These are phyloP conservation scores for Schizopora paradoxa DNA, from an alignment of 1,284 basidiomycete species.

Conservation along the genomic window DNA sequence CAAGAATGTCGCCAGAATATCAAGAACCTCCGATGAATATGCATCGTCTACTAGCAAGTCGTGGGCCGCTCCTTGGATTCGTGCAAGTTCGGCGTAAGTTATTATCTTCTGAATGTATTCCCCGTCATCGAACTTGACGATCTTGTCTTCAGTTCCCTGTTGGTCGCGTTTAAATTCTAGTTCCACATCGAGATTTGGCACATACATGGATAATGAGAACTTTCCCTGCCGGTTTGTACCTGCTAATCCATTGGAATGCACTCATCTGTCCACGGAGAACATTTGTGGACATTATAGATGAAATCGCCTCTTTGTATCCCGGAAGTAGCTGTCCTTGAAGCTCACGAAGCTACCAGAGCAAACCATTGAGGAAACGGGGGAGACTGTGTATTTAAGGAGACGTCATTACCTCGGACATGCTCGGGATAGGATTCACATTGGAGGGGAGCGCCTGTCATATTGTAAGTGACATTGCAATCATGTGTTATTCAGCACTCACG, in stretches of 20 bases:
- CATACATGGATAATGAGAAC: conserved; percentile 63
- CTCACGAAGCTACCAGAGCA: conserved; percentile 50
- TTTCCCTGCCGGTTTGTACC: conserved; percentile 33
- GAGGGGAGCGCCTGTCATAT: conserved; percentile 7
- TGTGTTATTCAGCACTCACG: conserved; percentile 44
- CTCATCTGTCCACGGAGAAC: conserved; percentile 55
- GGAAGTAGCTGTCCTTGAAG: conserved; percentile 68
- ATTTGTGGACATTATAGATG: conserved; percentile 68
- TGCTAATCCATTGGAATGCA: conserved; percentile 45
- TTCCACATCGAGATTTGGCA: conserved; percentile 11
- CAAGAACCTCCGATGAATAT: too few species aligned
- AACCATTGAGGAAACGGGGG: not conserved
- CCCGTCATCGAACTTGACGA: conserved; percentile 59
- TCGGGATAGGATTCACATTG: too few species aligned
- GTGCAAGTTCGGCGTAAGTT: conserved; percentile 47
- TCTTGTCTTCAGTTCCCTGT: conserved; percentile 64
- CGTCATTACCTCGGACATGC: conserved; percentile 11
- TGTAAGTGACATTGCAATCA: conserved; percentile 2
- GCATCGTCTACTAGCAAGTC: too few species aligned
- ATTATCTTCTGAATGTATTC: conserved; percentile 47
- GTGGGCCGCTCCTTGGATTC: too few species aligned
- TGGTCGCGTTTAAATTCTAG: not conserved
- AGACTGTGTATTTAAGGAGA: not conserved
- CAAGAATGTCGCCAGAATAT: too few species aligned
- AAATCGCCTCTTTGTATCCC: conserved; percentile 66